phyloP scores from a whole-genome alignment of 2,329 filamentous ascomycete genomes.

The Neoscytalidium dimidiatum region DNA sequence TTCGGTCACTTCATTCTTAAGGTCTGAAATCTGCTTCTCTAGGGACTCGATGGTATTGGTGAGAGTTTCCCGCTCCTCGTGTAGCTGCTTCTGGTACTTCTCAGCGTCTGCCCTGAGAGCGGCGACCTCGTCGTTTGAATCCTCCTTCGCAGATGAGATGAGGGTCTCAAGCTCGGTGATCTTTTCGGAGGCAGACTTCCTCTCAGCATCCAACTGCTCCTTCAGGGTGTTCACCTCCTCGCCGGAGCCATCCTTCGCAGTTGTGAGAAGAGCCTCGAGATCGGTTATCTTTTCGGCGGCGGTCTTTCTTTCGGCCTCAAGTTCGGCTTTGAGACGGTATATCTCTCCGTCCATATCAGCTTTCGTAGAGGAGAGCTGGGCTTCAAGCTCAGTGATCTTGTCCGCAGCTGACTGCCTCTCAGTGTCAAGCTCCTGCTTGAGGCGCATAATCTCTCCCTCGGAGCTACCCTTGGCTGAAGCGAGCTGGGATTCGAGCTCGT shows the following conservation, averaged over 20 bases:
- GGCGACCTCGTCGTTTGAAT: not conserved
- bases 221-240: constrained; percentile 7
- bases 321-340: constrained; percentile 4
- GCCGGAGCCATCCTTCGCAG: not conserved
- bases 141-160: not conserved
- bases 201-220: constrained; percentile 10
- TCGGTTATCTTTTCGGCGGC: constrained; percentile 14
- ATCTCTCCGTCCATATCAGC: not conserved
- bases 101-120: constrained; percentile 8
- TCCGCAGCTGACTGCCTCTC: constrained; percentile 9
- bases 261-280: not conserved
- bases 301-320: constrained; percentile 4
- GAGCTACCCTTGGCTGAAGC: not conserved
- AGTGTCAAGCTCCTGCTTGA: constrained; percentile 6
- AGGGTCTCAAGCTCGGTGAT: constrained; percentile 13
- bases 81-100: constrained; percentile 19
- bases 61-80: constrained; percentile 13
- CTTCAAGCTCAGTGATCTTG: constrained; percentile 16
- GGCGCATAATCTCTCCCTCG: not conserved
- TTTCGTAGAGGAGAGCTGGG: constrained; percentile 3
- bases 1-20: constrained; percentile 6
- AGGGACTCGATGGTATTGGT: constrained; percentile 5
- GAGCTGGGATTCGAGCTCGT: constrained; percentile 4
- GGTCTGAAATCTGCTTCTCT: constrained; percentile 12
- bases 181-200: constrained; percentile 6